These are phyloP conservation scores for Carpinus fangiana DNA, from an alignment of 306 rosid species.

Conservation along the genomic window DNA sequence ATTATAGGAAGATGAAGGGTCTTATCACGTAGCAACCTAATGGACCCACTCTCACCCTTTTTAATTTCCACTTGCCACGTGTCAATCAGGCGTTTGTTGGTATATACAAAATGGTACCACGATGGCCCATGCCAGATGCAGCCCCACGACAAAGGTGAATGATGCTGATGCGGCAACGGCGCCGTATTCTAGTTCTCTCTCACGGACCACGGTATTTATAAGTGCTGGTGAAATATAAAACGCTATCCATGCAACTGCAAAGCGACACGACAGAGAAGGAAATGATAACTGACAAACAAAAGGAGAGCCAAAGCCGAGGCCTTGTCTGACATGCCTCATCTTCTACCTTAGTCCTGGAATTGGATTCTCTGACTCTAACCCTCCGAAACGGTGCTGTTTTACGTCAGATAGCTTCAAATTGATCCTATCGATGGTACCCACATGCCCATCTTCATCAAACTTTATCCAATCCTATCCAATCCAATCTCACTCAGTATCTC, in stretches of 20 bases:
- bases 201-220: no score
- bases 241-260: conserved; percentile 14
- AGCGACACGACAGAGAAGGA: conserved; percentile 25
- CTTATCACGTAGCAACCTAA: no score
- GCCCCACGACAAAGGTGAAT: no score
- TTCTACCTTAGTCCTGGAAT: conserved; percentile 32
- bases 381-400: no score
- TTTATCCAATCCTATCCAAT: neutral
- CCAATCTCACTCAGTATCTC: neutral
- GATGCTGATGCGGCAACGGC: conserved; percentile 23
- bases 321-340: conserved; percentile 37
- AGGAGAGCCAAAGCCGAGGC: conserved; percentile 7
- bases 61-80: no score
- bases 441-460: no score
- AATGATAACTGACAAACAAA: conserved; percentile 37
- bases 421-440: no score
- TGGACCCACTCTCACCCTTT: no score
- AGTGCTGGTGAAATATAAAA: neutral
- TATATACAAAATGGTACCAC: conserved; percentile 28
- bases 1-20: no score
- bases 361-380: no score
- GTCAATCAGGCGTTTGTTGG: neutral
- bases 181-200: conserved; percentile 11
- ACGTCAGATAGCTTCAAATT: no score
- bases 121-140: neutral